Conservation (phyloP, 345 rosid species). For the Lumnitzera racemosa region DNA sequence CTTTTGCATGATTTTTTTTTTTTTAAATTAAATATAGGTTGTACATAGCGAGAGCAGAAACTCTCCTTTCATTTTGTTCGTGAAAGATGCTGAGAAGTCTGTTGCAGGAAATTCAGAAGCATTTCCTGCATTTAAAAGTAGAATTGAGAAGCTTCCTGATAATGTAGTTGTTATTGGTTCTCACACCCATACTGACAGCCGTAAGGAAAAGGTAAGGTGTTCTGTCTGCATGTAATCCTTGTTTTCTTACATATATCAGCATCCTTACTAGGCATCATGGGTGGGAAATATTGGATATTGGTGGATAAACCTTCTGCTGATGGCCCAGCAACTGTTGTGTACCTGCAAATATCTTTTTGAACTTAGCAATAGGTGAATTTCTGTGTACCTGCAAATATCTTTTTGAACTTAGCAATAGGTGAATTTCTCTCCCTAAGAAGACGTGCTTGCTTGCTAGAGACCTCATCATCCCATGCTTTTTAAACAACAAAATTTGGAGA, state of each 20-base stretch:
- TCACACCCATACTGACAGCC: conserved; percentile 61
- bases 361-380: too few relatives aligned
- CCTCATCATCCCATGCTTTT: too few relatives aligned
- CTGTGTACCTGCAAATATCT: too few relatives aligned
- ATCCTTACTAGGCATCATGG: too few relatives aligned
- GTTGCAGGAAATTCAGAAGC: conserved; percentile 62
- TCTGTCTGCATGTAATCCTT: neutral
- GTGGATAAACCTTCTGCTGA: too few relatives aligned
- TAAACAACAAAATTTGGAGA: too few relatives aligned
- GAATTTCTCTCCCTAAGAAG: too few relatives aligned
- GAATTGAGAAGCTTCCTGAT: conserved; percentile 66
- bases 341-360: too few relatives aligned
- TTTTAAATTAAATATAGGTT: conserved; percentile 33
- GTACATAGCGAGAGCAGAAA: conserved; percentile 60
- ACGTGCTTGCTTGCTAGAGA: too few relatives aligned
- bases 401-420: too few relatives aligned
- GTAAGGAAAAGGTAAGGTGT: conserved; percentile 70
- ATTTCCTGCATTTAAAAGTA: conserved; percentile 54
- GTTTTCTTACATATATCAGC: neutral
- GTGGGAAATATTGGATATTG: too few relatives aligned
- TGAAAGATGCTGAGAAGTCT: conserved; percentile 93
- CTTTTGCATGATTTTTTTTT: conserved; percentile 8
- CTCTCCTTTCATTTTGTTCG: conserved; percentile 75
- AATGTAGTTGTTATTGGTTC: conserved; percentile 74
- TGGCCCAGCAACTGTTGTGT: too few relatives aligned